These are phyloP conservation scores for Choiromyces venosus DNA, from an alignment of 495 filamentous ascomycete species.

Conservation along the genomic window DNA sequence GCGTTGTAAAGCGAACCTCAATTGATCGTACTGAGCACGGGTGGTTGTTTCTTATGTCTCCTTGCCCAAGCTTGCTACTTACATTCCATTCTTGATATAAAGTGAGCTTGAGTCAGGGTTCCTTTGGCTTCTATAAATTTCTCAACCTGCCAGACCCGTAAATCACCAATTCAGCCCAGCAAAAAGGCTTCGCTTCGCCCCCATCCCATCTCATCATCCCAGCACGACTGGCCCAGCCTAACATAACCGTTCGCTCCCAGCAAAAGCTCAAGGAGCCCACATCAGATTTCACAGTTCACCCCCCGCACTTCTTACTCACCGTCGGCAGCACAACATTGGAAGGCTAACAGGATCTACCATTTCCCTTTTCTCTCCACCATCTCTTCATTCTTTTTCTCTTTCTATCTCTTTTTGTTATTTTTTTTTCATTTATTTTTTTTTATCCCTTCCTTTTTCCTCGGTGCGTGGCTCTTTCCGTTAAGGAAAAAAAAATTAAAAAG, in stretches of 20 bases:
- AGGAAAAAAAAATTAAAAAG: background rate
- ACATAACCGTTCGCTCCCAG: constrained; percentile 24
- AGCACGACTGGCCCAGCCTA: constrained; percentile 25
- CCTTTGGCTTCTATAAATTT: constrained; percentile 3
- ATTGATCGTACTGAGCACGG: background rate
- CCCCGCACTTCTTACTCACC: constrained; percentile 38
- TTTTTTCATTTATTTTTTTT: constrained; percentile 37
- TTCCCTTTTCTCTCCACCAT: constrained; percentile 36
- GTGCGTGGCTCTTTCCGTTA: constrained; percentile 23
- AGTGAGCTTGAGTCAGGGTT: constrained; percentile 1
- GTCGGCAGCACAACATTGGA: constrained; percentile 33
- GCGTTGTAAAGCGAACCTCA: background rate
- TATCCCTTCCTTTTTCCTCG: constrained; percentile 34
- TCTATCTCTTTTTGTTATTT: constrained; percentile 31
- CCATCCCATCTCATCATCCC: constrained; percentile 39
- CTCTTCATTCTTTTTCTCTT: constrained; percentile 29
- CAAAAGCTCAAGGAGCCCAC: constrained; percentile 21
- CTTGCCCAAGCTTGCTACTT: background rate
- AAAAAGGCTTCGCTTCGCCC: constrained; percentile 34
- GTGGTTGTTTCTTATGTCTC: background rate
- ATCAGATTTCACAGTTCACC: constrained; percentile 17
- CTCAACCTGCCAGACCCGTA: background rate
- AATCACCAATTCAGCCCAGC: constrained; percentile 20
- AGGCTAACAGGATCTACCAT: constrained; percentile 34
- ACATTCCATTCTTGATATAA: background rate